A percentile compares a stretch with the other conserved stretches of the same genome.
phyloP scores from a whole-genome alignment of 257 asterid genomes.

The Plantago elongata region DNA sequence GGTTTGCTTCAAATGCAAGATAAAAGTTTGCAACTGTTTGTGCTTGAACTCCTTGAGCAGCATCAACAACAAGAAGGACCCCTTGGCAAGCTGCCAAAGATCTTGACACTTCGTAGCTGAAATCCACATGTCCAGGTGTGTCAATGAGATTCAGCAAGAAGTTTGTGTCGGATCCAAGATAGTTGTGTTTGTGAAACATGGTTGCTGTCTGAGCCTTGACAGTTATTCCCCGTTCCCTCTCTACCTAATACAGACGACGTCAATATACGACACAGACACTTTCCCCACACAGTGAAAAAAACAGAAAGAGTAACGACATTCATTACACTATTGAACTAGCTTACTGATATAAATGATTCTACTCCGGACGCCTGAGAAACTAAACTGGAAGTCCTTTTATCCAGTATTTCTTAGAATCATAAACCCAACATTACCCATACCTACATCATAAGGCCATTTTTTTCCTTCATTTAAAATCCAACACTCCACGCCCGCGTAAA shows the following conservation, averaged over 20 bases:
- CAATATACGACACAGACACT: slow-evolving; percentile 13
- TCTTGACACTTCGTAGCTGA: slow-evolving; percentile 93
- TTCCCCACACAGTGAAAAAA: not conserved
- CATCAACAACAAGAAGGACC: slow-evolving; percentile 92
- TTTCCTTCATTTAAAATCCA: no score
- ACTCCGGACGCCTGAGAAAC: no score
- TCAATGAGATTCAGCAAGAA: slow-evolving; percentile 79
- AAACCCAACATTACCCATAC: no score
- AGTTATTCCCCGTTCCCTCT: slow-evolving; percentile 95
- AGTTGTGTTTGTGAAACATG: slow-evolving; percentile 80
- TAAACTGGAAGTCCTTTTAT: no score
- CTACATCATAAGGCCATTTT: no score
- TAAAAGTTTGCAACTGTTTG: slow-evolving; percentile 97
- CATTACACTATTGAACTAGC: not conserved
- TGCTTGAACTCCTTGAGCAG: slow-evolving; percentile 98
- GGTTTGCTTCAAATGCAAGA: slow-evolving; percentile 91
- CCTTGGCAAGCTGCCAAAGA: slow-evolving; percentile 99
- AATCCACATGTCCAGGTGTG: slow-evolving; percentile 99
- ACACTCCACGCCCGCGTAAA: no score
- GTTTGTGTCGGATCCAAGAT: slow-evolving; percentile 46
- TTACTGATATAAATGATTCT: not conserved
- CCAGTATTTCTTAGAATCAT: no score
- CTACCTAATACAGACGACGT: slow-evolving; percentile 59
- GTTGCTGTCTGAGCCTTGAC: slow-evolving; percentile 99
- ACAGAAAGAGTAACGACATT: not conserved